Conservation (phyloP, 2,329 filamentous ascomycete species). For the Aspergillus unguis region DNA sequence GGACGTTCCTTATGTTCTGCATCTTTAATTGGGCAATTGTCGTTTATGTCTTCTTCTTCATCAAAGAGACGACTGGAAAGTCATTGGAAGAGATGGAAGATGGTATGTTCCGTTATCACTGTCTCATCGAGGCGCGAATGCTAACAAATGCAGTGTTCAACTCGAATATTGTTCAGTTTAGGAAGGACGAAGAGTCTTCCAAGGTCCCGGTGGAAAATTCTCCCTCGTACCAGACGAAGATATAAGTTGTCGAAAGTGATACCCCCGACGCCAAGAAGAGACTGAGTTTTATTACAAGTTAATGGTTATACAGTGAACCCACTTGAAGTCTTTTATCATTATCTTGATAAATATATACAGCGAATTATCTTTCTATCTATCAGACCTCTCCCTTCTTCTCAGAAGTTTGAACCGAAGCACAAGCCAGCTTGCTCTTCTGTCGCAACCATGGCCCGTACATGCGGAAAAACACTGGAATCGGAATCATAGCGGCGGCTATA, state of each 20-base stretch:
- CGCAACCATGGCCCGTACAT: conserved; percentile 31
- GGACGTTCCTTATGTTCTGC: conserved; percentile 42
- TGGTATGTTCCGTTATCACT: neutral
- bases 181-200: neutral
- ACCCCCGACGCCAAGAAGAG: too few relatives aligned
- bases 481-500: conserved; percentile 35
- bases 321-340: neutral
- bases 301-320: too few relatives aligned
- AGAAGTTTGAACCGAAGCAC: conserved; percentile 10
- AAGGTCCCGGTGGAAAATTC: too few relatives aligned
- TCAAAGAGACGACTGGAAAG: conserved; percentile 41
- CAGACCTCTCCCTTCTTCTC: conserved; percentile 12
- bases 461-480: conserved; percentile 36
- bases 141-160: conserved; percentile 2
- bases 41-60: conserved; percentile 33
- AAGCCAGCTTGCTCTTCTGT: conserved; percentile 26
- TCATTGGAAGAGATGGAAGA: conserved; percentile 33
- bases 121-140: too few relatives aligned
- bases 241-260: too few relatives aligned
- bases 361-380: neutral
- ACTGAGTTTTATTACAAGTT: too few relatives aligned
- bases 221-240: too few relatives aligned
- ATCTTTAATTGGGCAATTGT: conserved; percentile 35
- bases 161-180: neutral
- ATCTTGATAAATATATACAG: neutral